phyloP scores from a whole-genome alignment of 2,329 filamentous ascomycete genomes.

The Lizonia empirigonia region DNA sequence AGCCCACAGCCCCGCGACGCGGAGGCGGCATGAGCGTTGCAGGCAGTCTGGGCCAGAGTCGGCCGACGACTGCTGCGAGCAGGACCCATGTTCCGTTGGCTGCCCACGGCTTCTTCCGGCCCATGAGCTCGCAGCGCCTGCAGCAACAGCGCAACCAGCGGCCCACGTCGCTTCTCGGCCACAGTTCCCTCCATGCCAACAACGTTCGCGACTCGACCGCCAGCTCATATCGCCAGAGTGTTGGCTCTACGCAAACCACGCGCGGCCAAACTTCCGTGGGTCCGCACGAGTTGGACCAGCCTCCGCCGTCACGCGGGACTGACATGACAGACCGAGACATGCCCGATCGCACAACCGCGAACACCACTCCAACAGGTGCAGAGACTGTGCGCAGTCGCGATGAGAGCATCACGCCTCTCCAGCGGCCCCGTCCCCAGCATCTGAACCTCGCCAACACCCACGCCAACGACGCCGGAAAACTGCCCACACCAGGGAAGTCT shows the following conservation, averaged over 20 bases:
- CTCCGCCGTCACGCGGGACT: conserved; percentile 75
- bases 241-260: conserved; percentile 44
- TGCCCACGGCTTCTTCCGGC: conserved; percentile 89
- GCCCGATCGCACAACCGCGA: conserved; percentile 72
- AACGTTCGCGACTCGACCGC: conserved; percentile 38
- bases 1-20: conserved; percentile 62
- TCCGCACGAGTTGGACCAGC: conserved; percentile 47
- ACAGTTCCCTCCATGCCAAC: conserved; percentile 41
- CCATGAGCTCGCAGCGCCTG: conserved; percentile 94
- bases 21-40: conserved; percentile 42
- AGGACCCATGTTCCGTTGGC: conserved; percentile 89
- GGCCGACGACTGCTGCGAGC: conserved; percentile 71
- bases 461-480: conserved; percentile 58
- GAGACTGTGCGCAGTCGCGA: conserved; percentile 68
- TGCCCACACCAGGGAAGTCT: conserved; percentile 69
- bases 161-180: conserved; percentile 49
- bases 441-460: conserved; percentile 66
- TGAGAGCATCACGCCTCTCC: conserved; percentile 80
- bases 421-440: conserved; percentile 62
- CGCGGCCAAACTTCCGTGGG: conserved; percentile 36
- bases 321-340: conserved; percentile 78
- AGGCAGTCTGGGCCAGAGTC: conserved; percentile 51
- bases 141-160: conserved; percentile 81
- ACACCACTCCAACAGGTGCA: conserved; percentile 71
- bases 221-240: conserved; percentile 47